Conservation (phyloP, 2,329 filamentous ascomycete genomes). For the Cercospora nicotianae region DNA sequence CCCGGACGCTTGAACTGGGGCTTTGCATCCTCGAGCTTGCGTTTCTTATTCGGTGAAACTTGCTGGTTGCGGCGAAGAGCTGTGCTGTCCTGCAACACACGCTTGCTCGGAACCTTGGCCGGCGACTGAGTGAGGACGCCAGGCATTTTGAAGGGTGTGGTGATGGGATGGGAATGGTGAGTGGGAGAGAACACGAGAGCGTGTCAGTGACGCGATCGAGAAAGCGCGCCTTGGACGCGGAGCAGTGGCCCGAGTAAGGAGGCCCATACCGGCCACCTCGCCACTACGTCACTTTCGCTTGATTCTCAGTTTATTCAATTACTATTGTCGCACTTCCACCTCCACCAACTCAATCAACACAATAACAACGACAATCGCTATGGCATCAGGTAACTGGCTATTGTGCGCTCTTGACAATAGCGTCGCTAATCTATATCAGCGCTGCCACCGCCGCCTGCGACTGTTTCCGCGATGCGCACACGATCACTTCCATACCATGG, state of each 20-base stretch:
- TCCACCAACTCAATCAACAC: no score
- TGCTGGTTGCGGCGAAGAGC: slow-evolving; percentile 48
- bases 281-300: no score
- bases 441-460: no score
- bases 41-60: slow-evolving; percentile 69
- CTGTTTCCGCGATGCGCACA: no score
- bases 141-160: slow-evolving; percentile 34
- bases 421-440: no score
- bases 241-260: neutral
- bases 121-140: slow-evolving; percentile 35
- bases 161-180: slow-evolving; percentile 1
- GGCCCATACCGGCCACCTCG: no score
- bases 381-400: no score
- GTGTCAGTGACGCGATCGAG: slow-evolving; percentile 11
- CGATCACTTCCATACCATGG: no score
- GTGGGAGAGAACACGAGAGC: neutral
- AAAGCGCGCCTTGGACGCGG: slow-evolving; percentile 2
- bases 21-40: slow-evolving; percentile 69
- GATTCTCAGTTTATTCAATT: no score
- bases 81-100: slow-evolving; percentile 49
- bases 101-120: slow-evolving; percentile 45
- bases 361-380: no score
- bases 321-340: no score
- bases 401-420: no score
- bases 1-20: slow-evolving; percentile 61